A percentile compares a stretch with the other conserved stretches of the same genome.
Evolutionary conservation across 768 basidiomycete genomes (phyloP).

Genomic region (Phaeolepiota aurea): DNA sequence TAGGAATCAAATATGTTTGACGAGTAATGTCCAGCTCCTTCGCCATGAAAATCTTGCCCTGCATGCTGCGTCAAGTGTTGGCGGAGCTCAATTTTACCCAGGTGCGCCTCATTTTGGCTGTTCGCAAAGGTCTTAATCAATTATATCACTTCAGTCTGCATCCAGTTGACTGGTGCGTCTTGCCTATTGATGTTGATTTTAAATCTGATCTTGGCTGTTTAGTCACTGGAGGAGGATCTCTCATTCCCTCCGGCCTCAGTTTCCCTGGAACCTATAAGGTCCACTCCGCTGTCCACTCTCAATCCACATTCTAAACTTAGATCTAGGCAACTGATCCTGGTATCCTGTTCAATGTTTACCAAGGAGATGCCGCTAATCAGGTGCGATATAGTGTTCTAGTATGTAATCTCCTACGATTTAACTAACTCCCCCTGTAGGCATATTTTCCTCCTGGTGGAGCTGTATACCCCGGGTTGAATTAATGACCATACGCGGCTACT

Average conservation of each 20-base stretch:
- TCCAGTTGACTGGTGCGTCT: conserved; percentile 22
- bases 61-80: conserved; percentile 20
- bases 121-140: not conserved
- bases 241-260: conserved; percentile 25
- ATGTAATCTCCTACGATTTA: not conserved
- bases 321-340: conserved; percentile 24
- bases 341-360: conserved; percentile 26
- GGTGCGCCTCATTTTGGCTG: not conserved
- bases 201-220: not conserved
- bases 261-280: conserved; percentile 29
- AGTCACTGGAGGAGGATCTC: conserved; percentile 25
- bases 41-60: conserved; percentile 31
- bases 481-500: no score
- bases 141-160: conserved; percentile 17
- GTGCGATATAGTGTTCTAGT: conserved; percentile 10
- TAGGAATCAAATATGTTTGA: no score
- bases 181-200: not conserved
- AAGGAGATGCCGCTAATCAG: conserved; percentile 25
- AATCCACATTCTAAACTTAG: not conserved
- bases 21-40: conserved; percentile 16
- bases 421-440: conserved; percentile 7
- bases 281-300: not conserved
- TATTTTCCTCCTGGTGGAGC: conserved; percentile 24
- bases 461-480: conserved; percentile 22
- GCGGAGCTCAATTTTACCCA: conserved; percentile 31